Percentiles rank a stretch among this genome's conserved stretches.
phyloP scores from a whole-genome alignment of 441 rosid species.

The Breynia disticha region DNA sequence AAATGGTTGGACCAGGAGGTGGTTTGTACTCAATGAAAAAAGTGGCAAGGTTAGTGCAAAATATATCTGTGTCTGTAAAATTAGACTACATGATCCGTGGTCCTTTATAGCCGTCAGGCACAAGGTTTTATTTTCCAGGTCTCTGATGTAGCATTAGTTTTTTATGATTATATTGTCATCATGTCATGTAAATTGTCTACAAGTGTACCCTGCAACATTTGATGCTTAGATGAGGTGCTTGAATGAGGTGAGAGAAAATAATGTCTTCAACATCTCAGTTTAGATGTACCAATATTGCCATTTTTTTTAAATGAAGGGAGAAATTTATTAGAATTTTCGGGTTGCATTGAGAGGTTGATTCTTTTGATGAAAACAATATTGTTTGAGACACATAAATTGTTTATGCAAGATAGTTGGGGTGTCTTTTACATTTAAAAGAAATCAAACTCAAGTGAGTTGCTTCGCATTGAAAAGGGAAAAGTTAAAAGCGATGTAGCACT shows the following conservation, averaged over 20 bases:
- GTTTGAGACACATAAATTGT: too few relatives aligned
- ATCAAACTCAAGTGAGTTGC: too few relatives aligned
- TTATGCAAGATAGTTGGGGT: too few relatives aligned
- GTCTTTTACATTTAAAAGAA: too few relatives aligned
- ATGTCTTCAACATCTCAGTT: background rate
- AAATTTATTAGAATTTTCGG: background rate
- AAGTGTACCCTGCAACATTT: too few relatives aligned
- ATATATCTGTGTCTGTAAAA: background rate
- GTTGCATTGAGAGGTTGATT: background rate
- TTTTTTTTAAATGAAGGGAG: background rate
- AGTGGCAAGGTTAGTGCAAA: constrained; percentile 60
- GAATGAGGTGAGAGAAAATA: background rate
- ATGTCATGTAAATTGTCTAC: too few relatives aligned
- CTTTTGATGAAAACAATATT: background rate
- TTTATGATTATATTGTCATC: too few relatives aligned
- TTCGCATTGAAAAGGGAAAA: too few relatives aligned
- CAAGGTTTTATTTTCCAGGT: too few relatives aligned
- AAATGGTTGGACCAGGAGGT: constrained; percentile 74
- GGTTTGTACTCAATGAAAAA: constrained; percentile 86
- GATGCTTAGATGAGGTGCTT: too few relatives aligned
- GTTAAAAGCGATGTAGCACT: too few relatives aligned
- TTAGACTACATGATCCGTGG: background rate
- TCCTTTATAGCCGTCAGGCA: background rate
- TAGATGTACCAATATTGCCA: background rate
- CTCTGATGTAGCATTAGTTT: too few relatives aligned